Evolutionary conservation across 169 alveolate genomes (phyloP), one percentile per base, ranked within the genome.

Genomic region (Cyclospora cayetanensis): DNA sequence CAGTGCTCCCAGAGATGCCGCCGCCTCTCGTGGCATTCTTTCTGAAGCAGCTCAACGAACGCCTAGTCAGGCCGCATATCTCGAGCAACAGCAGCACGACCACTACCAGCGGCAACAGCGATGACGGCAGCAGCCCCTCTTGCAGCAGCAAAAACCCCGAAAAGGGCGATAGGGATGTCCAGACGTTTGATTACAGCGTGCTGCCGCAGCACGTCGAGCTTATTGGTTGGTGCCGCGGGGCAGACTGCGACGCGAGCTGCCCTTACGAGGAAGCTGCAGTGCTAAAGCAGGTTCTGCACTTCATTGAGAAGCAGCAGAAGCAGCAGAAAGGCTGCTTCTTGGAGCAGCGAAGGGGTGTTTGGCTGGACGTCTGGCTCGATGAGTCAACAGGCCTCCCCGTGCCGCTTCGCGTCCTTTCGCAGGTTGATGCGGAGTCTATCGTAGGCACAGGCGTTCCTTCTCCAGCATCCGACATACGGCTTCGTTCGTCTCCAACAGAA

Each of bases 221-320:
- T 35, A 43, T 77, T 3, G 88, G 88, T 7, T 77, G 88, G 88
- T 77, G 88, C 72, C 88, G 88, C 15, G 88, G 88, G 12, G 42
- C 72, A 1, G 52, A 50, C 22, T 46, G 35, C 22, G 37, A 43
- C 20, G 41, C 88, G 22, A 37, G 50, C 27, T 77, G 88, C 52
- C 88, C 88, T 50, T 77, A 37, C 34, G 35, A 53, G 0, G 37
- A 77, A n/a, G 11, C 20, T 3, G 86, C 42, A 31, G 88, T 43
- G 88, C 39, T 43, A 5, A 20, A 25, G 50, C 63, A 29, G 31
- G 2, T 43, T 66, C 70, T 37, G 86, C 86, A 76, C 42, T 42
- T 25, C 42, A 41, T 11, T 9, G 42, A 42, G 68, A 60, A 76
- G 86, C 65, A 41, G 42, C 88, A 77, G n/a, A 18, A n/a, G 63